Conservation (phyloP, 805 yeast species). For the Nakazawaea ernobii region DNA sequence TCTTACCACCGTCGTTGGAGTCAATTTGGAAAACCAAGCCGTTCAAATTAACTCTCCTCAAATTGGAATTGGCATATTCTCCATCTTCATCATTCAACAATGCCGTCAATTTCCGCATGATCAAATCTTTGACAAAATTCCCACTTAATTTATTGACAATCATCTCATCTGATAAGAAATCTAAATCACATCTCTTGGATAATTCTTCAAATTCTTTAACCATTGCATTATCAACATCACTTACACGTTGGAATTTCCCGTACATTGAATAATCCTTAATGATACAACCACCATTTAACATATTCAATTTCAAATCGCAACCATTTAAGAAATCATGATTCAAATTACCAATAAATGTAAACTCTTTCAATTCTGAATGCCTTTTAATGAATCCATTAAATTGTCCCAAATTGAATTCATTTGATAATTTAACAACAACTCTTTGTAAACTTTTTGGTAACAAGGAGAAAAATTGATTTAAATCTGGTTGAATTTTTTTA, state of each 20-base stretch:
- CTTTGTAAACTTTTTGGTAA: background rate
- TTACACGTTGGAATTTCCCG: background rate
- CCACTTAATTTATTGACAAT: background rate
- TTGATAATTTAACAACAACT: background rate
- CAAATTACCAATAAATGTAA: constrained; percentile 7
- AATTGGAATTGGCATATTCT: background rate
- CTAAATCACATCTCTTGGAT: background rate
- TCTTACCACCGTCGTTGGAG: background rate
- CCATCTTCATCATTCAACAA: background rate
- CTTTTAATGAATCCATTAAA: background rate
- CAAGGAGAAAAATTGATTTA: background rate
- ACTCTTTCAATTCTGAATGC: background rate
- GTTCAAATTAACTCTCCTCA: background rate
- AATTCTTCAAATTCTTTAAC: background rate
- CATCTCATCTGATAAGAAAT: background rate
- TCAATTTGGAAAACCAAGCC: background rate
- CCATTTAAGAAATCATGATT: background rate
- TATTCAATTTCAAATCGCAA: constrained; percentile 1
- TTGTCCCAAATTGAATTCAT: constrained; percentile 5
- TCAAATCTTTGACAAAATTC: background rate
- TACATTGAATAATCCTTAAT: constrained; percentile 8
- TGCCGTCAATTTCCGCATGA: background rate
- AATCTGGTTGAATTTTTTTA: constrained; percentile 7
- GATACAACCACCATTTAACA: background rate
- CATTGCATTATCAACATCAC: background rate